Base-by-base conservation (phyloP, 805 yeast genomes). In the Wickerhamiella australiensis region DNA sequence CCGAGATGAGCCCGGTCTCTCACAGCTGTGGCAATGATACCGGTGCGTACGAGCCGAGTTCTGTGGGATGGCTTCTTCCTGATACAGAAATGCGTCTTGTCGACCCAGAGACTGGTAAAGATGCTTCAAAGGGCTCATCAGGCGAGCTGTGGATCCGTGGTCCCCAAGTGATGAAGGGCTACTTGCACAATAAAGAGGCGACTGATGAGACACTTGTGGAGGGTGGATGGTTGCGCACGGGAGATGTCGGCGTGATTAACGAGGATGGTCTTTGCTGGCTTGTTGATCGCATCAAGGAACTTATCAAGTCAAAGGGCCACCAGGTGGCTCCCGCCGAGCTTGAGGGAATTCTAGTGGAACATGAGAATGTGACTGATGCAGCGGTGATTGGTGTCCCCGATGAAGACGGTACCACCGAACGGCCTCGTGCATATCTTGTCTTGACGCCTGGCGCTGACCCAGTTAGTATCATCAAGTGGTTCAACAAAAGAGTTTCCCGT, bases 241-340 rank as follows among this genome's bases (percentile, higher is more conserved):
- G 84, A 25, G 84, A 79, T 60, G 68, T 73, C 40, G 76, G 74
- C 5, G 55, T 58, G 5, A 51, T 70, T 12, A 69, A 66, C 50
- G 55, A 57, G 12, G 57, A 57, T 31, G 74, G 76, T 57, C 59
- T 60, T 52, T 61, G 65, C 47, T 64, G 57, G 53, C 74, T 79
- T 52, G 73, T 78, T 48, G 83, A 78, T 57, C 69, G 85, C 46
- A 78, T 76, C 44, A 80, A 80, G 67, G 82, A 80, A 62, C 75
- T 80, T 59, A 80, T 79, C 71, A 80, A 80, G 69, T 62, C 67
- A 17, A 65, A 66, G 53, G 96, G 96, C 55, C 95, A 87, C 68
- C 81, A 95, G 70, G 78, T 88, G 54, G 88, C 96, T 8, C 90
- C 96, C 31, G 90, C 96, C 12, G 96, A 88, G 70, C 83, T 88